These are phyloP conservation scores for Stereum hirsutum DNA, from an alignment of 1,284 basidiomycete species.

Conservation along the genomic window DNA sequence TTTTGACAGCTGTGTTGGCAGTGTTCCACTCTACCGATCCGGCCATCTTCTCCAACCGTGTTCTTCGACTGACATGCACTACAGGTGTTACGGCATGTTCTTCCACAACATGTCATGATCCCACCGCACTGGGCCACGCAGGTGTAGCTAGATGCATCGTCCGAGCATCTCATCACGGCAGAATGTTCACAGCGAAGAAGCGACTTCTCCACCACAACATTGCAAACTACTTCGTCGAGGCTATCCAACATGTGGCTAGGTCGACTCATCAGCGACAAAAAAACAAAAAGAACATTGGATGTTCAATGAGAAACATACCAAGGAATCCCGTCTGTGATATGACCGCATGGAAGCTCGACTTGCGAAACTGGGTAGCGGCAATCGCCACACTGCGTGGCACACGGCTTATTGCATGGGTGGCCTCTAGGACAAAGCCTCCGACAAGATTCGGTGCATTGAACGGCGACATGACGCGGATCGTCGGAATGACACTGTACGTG, in stretches of 20 bases:
- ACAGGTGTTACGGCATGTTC: slow-evolving; percentile 39
- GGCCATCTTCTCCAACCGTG: slow-evolving; percentile 8
- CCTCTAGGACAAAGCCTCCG: slow-evolving; percentile 38
- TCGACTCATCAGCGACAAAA: too few relatives aligned
- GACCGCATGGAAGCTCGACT: slow-evolving; percentile 55
- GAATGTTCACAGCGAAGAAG: slow-evolving; percentile 53
- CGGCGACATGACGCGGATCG: slow-evolving; percentile 40
- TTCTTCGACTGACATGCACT: slow-evolving; percentile 36
- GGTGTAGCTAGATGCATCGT: slow-evolving; percentile 24
- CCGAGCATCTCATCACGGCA: slow-evolving; percentile 34
- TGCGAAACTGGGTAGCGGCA: slow-evolving; percentile 40
- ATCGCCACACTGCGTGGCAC: slow-evolving; percentile 42
- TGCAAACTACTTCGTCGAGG: slow-evolving; percentile 37
- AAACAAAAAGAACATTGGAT: background rate
- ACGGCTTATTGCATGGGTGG: slow-evolving; percentile 56
- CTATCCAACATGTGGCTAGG: slow-evolving; percentile 40
- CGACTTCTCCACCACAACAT: slow-evolving; percentile 29
- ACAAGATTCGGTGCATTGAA: slow-evolving; percentile 45
- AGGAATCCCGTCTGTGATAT: slow-evolving; percentile 31
- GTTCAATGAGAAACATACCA: slow-evolving; percentile 36
- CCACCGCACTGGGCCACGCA: slow-evolving; percentile 38
- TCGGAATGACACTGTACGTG: slow-evolving; percentile 55
- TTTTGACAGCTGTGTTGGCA: slow-evolving; percentile 40
- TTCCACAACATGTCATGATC: slow-evolving; percentile 45
- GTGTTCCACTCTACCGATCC: slow-evolving; percentile 37